A percentile compares a stretch with the other conserved stretches of the same genome.
Evolutionary conservation across 176 grass and related monocot species (phyloP).

Genomic region (Oropetium thomaeum): DNA sequence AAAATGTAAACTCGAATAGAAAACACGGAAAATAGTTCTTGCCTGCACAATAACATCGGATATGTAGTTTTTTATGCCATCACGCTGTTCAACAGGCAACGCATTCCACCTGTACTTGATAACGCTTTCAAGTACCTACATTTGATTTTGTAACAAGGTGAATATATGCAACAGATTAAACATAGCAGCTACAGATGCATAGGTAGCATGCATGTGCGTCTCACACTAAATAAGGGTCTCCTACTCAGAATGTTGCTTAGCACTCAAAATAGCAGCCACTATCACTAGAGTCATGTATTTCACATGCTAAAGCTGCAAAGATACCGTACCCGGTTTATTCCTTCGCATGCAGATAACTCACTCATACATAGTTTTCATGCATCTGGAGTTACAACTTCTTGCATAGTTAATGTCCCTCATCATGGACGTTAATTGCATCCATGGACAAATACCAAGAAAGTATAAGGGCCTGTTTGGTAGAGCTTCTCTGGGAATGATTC

Average conservation of each 20-base stretch:
- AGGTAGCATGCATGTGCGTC: background rate
- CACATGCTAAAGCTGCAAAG: background rate
- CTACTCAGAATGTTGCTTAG: background rate
- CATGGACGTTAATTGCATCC: background rate
- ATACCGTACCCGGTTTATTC: background rate
- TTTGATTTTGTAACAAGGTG: constrained; percentile 34
- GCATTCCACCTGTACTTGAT: constrained; percentile 99
- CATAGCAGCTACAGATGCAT: background rate
- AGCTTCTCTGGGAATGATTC: too few species aligned
- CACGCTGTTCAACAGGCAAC: constrained; percentile 83
- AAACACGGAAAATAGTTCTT: constrained; percentile 14
- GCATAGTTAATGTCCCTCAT: background rate
- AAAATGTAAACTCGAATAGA: background rate
- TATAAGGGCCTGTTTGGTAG: too few species aligned
- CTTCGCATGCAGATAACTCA: background rate
- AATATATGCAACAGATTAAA: constrained; percentile 6
- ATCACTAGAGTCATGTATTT: background rate
- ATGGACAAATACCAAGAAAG: background rate
- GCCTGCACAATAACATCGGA: constrained; percentile 97
- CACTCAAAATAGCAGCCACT: background rate
- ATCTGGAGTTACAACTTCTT: background rate
- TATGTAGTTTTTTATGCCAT: constrained; percentile 99
- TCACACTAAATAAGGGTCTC: background rate
- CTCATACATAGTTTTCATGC: background rate
- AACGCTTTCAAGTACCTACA: constrained; percentile 97